Conservation (phyloP, 257 asterid species). For the Jacaranda copaia region DNA sequence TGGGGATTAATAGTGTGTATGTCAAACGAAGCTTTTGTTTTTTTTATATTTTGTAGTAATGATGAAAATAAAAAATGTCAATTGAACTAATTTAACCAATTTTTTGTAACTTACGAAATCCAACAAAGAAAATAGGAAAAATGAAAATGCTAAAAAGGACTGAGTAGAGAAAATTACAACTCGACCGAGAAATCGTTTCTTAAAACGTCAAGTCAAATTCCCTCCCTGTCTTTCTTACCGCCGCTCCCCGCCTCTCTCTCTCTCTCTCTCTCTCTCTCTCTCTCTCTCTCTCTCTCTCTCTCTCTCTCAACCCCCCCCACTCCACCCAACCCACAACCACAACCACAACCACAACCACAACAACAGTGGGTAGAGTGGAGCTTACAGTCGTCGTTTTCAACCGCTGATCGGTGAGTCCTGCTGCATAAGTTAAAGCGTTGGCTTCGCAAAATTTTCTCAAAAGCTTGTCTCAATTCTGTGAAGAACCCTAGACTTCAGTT, state of each 20-base stretch:
- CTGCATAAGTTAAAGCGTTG: not conserved
- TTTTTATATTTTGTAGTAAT: too few relatives aligned
- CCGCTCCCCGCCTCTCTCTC: not conserved
- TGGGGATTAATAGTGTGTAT: too few relatives aligned
- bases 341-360: not conserved
- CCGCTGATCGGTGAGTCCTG: constrained; percentile 34
- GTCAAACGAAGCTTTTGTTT: too few relatives aligned
- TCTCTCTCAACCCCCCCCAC: too few relatives aligned
- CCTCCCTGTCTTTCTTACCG: constrained; percentile 35
- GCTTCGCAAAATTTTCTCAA: constrained; percentile 2
- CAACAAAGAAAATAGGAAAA: not conserved
- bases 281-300: constrained; percentile 7
- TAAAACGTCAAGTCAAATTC: constrained; percentile 26
- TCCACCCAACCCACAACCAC: not conserved
- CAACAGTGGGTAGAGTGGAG: not conserved
- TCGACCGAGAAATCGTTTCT: not conserved
- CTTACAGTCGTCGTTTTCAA: constrained; percentile 20
- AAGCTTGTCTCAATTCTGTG: constrained; percentile 21
- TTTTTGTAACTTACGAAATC: too few relatives aligned
- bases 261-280: not conserved
- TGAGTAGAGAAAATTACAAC: not conserved
- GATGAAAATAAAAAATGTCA: too few relatives aligned
- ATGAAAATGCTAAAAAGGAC: not conserved
- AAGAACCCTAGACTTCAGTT: constrained; percentile 44
- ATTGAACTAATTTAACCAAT: too few relatives aligned